Percentiles rank a stretch among this genome's conserved stretches.
These are phyloP conservation scores for Pythium oligandrum DNA, from an alignment of 352 stramenopile species.

Conservation along the genomic window DNA sequence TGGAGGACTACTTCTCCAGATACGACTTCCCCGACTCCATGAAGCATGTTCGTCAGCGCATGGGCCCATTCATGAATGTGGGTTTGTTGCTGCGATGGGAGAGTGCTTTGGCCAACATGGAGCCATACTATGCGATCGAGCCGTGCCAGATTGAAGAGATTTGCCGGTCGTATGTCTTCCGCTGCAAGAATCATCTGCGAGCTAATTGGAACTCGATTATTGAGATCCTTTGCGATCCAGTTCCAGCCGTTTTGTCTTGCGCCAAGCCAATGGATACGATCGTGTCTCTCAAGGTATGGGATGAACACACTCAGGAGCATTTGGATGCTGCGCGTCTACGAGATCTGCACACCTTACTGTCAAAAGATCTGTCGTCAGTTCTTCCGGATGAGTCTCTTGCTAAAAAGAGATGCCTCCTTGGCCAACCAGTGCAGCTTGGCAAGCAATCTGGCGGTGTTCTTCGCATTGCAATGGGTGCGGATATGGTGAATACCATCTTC, in stretches of 20 bases:
- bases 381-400: conserved; percentile 38
- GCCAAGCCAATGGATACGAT: conserved; percentile 61
- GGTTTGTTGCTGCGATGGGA: conserved; percentile 78
- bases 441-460: conserved; percentile 59
- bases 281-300: conserved; percentile 73
- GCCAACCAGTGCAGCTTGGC: conserved; percentile 76
- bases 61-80: conserved; percentile 69
- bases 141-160: conserved; percentile 38
- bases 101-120: conserved; percentile 74
- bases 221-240: conserved; percentile 33
- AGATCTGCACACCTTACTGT: conserved; percentile 61
- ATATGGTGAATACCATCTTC: conserved; percentile 81
- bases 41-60: conserved; percentile 47
- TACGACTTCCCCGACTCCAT: conserved; percentile 72
- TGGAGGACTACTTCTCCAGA: conserved; percentile 81
- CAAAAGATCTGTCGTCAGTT: conserved; percentile 59
- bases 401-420: conserved; percentile 65
- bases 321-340: conserved; percentile 50
- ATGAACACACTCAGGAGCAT: conserved; percentile 27
- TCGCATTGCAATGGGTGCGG: conserved; percentile 81
- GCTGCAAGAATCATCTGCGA: conserved; percentile 40
- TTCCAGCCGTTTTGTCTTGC: conserved; percentile 8
- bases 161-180: conserved; percentile 50
- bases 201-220: conserved; percentile 39
- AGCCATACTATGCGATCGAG: conserved; percentile 65